Percentiles rank a stretch among this genome's conserved stretches.
phyloP scores from a whole-genome alignment of 2,329 filamentous ascomycete genomes.

The Pestalotiopsis sp. region DNA sequence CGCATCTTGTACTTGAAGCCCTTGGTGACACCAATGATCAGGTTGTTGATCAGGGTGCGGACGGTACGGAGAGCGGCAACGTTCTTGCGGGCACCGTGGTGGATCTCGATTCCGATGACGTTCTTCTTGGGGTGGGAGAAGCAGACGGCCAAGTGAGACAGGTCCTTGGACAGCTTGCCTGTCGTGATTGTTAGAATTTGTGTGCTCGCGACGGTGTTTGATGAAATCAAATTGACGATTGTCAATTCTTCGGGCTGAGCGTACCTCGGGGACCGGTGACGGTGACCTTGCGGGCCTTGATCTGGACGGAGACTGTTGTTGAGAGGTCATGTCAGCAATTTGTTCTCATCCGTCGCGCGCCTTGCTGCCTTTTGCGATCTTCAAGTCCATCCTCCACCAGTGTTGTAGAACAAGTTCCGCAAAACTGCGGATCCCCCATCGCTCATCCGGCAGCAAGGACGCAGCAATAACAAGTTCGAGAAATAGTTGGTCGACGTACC shows the following conservation, averaged over 20 bases:
- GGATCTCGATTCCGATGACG: constrained; percentile 94
- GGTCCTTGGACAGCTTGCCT: constrained; percentile 97
- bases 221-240: background rate
- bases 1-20: constrained; percentile 99
- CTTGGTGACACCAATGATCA: constrained; percentile 98
- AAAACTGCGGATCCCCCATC: background rate
- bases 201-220: background rate
- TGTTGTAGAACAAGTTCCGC: background rate
- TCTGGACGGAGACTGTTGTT: constrained; percentile 86
- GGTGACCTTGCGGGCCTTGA: constrained; percentile 95
- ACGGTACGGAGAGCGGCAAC: constrained; percentile 98
- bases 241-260: constrained; percentile 28
- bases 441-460: background rate
- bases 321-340: background rate
- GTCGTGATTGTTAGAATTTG: constrained; percentile 22
- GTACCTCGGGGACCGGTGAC: constrained; percentile 95
- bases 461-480: constrained; percentile 16
- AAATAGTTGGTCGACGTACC: constrained; percentile 65
- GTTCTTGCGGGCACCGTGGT: constrained; percentile 98
- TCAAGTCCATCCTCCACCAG: background rate
- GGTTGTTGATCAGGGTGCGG: constrained; percentile 97
- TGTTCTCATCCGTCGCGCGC: background rate
- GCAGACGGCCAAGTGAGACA: constrained; percentile 94
- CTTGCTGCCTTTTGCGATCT: background rate
- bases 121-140: constrained; percentile 87